These are phyloP conservation scores for Phytophthora nicotianae DNA, from an alignment of 352 stramenopile genomes.

Conservation along the genomic window DNA sequence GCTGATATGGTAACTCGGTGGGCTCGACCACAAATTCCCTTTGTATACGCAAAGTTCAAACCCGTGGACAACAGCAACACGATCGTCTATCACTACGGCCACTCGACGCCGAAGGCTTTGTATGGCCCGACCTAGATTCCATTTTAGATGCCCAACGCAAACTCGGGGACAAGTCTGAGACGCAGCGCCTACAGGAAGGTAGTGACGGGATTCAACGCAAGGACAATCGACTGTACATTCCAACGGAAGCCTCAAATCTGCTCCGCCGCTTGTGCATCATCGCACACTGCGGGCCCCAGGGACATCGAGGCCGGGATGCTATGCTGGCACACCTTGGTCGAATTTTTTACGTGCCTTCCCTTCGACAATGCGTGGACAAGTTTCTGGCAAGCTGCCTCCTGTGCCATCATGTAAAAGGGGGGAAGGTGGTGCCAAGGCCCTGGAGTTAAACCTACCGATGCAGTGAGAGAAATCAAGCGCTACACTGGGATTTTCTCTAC, in stretches of 20 bases:
- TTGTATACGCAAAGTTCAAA: neutral
- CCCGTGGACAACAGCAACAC: neutral
- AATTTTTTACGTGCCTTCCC: neutral
- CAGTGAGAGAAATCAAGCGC: too few relatives aligned
- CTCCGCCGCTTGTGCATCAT: neutral
- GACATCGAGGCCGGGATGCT: neutral
- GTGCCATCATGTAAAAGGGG: neutral
- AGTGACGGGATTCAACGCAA: neutral
- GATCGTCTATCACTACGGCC: neutral
- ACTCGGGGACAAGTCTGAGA: neutral
- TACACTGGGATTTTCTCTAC: constrained; percentile 1
- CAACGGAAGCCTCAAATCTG: neutral
- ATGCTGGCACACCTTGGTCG: neutral
- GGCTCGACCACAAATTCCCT: neutral
- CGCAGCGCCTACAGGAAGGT: neutral
- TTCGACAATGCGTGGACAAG: neutral
- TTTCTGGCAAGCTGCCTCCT: constrained; percentile 5
- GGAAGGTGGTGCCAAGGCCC: neutral
- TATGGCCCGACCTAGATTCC: neutral
- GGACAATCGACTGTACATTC: too few relatives aligned
- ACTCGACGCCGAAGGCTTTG: neutral
- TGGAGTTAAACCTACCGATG: too few relatives aligned
- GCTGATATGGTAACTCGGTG: neutral
- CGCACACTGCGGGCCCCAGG: too few relatives aligned
- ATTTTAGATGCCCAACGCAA: neutral